Conservation (phyloP, 225 moss, liverwort and hornwort species). For the Rhytidiadelphus loreus region DNA sequence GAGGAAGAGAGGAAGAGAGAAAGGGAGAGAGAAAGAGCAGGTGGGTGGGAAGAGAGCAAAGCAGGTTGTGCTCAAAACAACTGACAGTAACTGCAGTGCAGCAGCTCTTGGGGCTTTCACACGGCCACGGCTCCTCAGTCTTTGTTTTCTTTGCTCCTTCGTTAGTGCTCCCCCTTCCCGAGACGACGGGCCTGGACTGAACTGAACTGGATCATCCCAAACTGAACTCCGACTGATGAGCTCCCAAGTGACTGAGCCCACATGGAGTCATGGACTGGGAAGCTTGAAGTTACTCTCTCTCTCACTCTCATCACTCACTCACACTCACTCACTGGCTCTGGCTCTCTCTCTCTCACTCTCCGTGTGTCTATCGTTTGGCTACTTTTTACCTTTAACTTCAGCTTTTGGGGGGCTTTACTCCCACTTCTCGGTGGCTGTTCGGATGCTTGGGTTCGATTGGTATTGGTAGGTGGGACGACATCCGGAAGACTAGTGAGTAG, state of each 20-base stretch:
- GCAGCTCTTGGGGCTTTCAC: conserved; percentile 57
- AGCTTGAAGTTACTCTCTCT: background rate
- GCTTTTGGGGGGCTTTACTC: background rate
- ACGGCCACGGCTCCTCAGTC: background rate
- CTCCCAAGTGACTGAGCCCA: background rate
- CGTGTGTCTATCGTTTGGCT: background rate
- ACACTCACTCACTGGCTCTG: no score
- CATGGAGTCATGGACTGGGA: background rate
- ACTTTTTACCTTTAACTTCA: background rate
- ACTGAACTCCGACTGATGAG: background rate
- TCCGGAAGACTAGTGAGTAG: no score
- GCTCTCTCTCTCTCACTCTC: background rate
- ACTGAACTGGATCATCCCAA: background rate
- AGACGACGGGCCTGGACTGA: background rate
- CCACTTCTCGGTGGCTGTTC: background rate
- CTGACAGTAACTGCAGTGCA: conserved; percentile 60
- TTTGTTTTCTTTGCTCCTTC: background rate
- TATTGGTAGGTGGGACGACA: background rate
- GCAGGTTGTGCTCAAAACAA: conserved; percentile 31
- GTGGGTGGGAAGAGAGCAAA: conserved; percentile 1
- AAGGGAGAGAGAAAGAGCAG: background rate
- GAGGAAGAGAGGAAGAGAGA: background rate
- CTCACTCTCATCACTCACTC: no score
- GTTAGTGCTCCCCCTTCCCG: background rate
- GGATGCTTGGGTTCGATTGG: background rate